A percentile compares a stretch with the other conserved stretches of the same genome.
Conservation (phyloP, 2,329 filamentous ascomycete genomes). For the Monilinia fructigena region DNA sequence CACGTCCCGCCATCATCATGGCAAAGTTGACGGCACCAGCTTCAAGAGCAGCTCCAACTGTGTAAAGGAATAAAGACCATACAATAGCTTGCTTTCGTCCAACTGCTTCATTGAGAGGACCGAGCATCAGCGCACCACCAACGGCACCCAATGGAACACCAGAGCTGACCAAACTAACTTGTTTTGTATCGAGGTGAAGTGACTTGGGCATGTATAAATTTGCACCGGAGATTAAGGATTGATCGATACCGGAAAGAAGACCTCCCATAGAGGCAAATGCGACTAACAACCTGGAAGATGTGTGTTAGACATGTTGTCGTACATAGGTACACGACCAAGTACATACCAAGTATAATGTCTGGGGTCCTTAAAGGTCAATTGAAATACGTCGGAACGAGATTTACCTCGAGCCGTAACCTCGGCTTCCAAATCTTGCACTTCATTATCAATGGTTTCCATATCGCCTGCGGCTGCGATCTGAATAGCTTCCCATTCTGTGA, state of each 20-base stretch:
- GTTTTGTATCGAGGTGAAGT: slow-evolving; percentile 52
- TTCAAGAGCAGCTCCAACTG: slow-evolving; percentile 65
- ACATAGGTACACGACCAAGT: not conserved
- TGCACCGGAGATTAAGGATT: slow-evolving; percentile 70
- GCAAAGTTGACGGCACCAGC: slow-evolving; percentile 66
- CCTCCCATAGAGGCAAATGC: slow-evolving; percentile 75
- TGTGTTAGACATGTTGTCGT: not conserved
- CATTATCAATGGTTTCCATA: slow-evolving; percentile 38
- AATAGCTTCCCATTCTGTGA: slow-evolving; percentile 39
- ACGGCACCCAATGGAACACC: slow-evolving; percentile 72
- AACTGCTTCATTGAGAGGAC: slow-evolving; percentile 64
- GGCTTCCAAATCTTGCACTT: slow-evolving; percentile 40
- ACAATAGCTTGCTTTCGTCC: slow-evolving; percentile 69
- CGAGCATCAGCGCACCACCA: slow-evolving; percentile 65
- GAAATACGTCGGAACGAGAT: slow-evolving; percentile 43
- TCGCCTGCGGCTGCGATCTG: slow-evolving; percentile 38
- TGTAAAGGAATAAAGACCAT: slow-evolving; percentile 67
- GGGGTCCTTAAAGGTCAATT: slow-evolving; percentile 60
- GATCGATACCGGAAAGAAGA: slow-evolving; percentile 69
- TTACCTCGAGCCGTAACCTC: slow-evolving; percentile 35
- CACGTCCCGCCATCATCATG: slow-evolving; percentile 67
- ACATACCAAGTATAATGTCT: slow-evolving; percentile 56
- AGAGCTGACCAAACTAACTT: slow-evolving; percentile 66
- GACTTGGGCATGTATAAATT: slow-evolving; percentile 60
- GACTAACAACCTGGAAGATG: slow-evolving; percentile 18